These are phyloP conservation scores for Micractinium conductrix DNA, from an alignment of 139 green algal genomes.

Conservation along the genomic window DNA sequence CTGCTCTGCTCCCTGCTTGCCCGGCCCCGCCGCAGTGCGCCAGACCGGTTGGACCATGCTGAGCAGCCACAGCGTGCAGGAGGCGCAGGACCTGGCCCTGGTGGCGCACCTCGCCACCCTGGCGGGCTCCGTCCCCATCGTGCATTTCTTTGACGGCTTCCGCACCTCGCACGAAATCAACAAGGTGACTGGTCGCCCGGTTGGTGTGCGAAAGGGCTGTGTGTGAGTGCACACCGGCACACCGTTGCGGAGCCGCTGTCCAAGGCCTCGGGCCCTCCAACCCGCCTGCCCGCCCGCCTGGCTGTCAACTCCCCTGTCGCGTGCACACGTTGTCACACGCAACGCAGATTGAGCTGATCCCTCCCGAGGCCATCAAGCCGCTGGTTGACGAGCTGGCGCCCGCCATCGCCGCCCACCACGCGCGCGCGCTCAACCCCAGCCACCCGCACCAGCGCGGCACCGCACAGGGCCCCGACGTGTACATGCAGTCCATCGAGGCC, in stretches of 20 bases:
- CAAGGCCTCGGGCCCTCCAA: not conserved
- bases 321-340: too few species aligned
- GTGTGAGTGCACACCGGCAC: not conserved
- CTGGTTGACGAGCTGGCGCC: conserved; percentile 26
- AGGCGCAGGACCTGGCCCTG: conserved; percentile 66
- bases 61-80: conserved; percentile 66
- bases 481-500: conserved; percentile 60
- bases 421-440: conserved; percentile 50
- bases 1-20: too few species aligned
- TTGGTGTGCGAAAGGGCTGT: too few species aligned
- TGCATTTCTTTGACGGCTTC: conserved; percentile 63
- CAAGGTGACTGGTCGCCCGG: conserved; percentile 49
- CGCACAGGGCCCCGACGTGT: conserved; percentile 55
- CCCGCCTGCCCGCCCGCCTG: too few species aligned
- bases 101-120: conserved; percentile 63
- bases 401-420: conserved; percentile 38
- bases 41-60: conserved; percentile 65
- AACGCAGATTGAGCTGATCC: conserved; percentile 39
- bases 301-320: too few species aligned
- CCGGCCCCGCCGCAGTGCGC: conserved; percentile 49
- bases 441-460: conserved; percentile 63
- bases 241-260: not conserved
- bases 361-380: conserved; percentile 35
- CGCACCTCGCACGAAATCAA: conserved; percentile 58
- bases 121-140: conserved; percentile 47